phyloP scores from a whole-genome alignment of 2,329 filamentous ascomycete genomes.

The Cladophialophora immunda region DNA sequence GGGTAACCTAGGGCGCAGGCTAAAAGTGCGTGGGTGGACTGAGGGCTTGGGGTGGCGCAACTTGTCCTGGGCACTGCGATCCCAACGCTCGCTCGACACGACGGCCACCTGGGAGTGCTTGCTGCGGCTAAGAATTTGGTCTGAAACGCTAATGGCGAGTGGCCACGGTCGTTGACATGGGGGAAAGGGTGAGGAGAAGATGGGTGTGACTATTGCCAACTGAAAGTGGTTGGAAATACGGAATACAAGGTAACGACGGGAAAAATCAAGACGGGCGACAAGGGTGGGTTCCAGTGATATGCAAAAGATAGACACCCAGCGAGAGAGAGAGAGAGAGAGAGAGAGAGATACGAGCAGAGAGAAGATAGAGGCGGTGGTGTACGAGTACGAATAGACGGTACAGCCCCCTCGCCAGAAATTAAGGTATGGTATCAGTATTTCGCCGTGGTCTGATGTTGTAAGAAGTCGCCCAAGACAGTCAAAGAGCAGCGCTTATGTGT shows the following conservation, averaged over 20 bases:
- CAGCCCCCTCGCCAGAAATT: background rate
- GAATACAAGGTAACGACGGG: background rate
- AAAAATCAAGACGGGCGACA: background rate
- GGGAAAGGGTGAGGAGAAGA: background rate
- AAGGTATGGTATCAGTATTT: constrained; percentile 4
- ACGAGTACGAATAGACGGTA: constrained; percentile 2
- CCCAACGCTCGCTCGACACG: constrained; percentile 15
- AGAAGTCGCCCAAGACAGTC: background rate
- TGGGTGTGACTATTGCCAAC: background rate
- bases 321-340: background rate
- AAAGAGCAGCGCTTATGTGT: constrained; percentile 1
- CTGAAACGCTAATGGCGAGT: constrained; percentile 30
- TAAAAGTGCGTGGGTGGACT: constrained; percentile 34
- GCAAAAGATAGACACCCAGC: background rate
- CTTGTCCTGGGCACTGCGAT: constrained; percentile 20
- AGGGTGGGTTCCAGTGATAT: background rate
- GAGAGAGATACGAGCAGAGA: background rate
- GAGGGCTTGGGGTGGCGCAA: constrained; percentile 33
- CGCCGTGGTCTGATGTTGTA: background rate
- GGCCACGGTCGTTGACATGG: constrained; percentile 18
- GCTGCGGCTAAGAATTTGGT: constrained; percentile 34
- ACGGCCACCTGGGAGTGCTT: constrained; percentile 21
- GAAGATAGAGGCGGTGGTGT: background rate
- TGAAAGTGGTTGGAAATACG: background rate
- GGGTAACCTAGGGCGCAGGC: constrained; percentile 22